Evolutionary conservation across 257 asterid species (phyloP), one percentile per base, ranked within the genome.

Genomic region (Nicotiana undulata): DNA sequence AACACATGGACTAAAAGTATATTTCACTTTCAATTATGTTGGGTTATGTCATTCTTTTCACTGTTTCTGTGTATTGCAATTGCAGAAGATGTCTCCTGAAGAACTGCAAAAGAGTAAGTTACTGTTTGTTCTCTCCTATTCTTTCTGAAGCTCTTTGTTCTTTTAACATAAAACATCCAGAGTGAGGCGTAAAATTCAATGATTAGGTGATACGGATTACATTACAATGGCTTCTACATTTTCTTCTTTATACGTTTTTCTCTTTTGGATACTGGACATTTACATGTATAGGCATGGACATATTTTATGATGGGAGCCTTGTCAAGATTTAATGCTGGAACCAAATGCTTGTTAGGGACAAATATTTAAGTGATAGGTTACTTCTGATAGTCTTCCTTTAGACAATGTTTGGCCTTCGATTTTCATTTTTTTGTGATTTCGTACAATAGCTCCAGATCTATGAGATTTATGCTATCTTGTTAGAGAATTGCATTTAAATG

Each of bases 71-170:
- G 22, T 76, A 40, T 85, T 53, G 52, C n/a, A 26, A 76, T 82
- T 92, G 90, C 97, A 95, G 97, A 88, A 86, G 76, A 82, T 95
- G 91, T 77, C 90, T 79, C 97, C 99, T 76, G 40, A 63, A 55
- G 91, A 93, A 86, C 94, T 93, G 70, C 99, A 91, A 82, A 90
- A 87, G 85, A 92, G 99, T 93, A 86, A 53, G 85, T 79, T 72
- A 24, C 60, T 15, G 24, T 9, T 60, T 86, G 31, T 56, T 46
- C 3, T 44, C 17, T 56, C 15, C 5, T 66, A 22, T 68, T 22
- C 20, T 28, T 22, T 16, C 4, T 37, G 4, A 20, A 10, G 20
- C 3, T 18, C 28, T 63, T 28, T 4, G 8, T 75, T 29, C 17
- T 55, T 49, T 49, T 44, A n/a, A 26, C 55, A 37, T 37, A 37